phyloP scores from a whole-genome alignment of 768 basidiomycete species.

The Hypsizygus marmoreus region DNA sequence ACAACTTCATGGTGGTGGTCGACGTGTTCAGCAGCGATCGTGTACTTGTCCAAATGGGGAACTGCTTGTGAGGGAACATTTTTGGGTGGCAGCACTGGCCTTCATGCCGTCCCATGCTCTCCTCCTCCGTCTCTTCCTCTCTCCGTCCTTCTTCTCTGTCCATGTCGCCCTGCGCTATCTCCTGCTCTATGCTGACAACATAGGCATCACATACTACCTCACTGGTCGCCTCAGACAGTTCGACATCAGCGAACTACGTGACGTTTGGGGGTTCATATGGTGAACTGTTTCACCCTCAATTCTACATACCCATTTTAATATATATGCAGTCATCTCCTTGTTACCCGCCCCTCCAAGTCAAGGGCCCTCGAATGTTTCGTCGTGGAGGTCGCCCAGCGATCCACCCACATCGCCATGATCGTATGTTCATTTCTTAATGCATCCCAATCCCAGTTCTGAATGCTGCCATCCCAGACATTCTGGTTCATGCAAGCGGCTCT shows the following conservation, averaged over 20 bases:
- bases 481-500: conserved; percentile 99
- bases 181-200: conserved; percentile 78
- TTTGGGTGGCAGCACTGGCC: conserved; percentile 6
- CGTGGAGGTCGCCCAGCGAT: conserved; percentile 82
- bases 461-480: conserved; percentile 62
- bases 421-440: conserved; percentile 52
- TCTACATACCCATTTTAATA: conserved; percentile 18
- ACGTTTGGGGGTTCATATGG: conserved; percentile 92
- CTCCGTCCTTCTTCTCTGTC: conserved; percentile 90
- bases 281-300: conserved; percentile 31
- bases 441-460: conserved; percentile 8
- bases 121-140: conserved; percentile 89
- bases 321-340: conserved; percentile 78
- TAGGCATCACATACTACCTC: conserved; percentile 90
- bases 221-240: conserved; percentile 71
- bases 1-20: conserved; percentile 29
- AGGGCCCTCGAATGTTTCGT: conserved; percentile 94
- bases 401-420: conserved; percentile 93
- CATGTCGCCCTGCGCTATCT: conserved; percentile 93
- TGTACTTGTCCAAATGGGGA: conserved; percentile 21
- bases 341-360: conserved; percentile 90
- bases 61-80: conserved; percentile 9
- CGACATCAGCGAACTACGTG: conserved; percentile 69
- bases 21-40: conserved; percentile 25
- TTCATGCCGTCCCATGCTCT: conserved; percentile 75